Base-by-base conservation (phyloP, 1,284 basidiomycete genomes). In the Ceratobasidium sp. region DNA sequence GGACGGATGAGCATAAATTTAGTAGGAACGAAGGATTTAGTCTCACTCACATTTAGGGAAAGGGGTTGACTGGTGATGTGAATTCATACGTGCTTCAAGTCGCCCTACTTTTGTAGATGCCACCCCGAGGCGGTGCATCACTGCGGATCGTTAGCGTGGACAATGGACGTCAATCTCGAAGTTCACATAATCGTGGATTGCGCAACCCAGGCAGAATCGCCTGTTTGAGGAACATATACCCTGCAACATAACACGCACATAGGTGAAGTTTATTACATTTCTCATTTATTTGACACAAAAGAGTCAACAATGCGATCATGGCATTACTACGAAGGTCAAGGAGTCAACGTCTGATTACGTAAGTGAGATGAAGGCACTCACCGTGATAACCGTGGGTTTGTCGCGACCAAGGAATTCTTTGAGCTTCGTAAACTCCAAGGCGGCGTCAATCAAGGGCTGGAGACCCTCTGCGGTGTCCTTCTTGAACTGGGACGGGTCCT, bases 371-470 rank as follows among this genome's bases (percentile, higher is more conserved):
- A 66, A 41, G 50, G 30, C 28, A 84, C 89, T 84, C 79, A 94
- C 90, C 69, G 97, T 99, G 81, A 99, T 98, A 75, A 98, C 97
- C 66, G 95, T 97, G 44, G 97, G 97, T 86, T 96, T 87, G 72
- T 96, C 91, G 75, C 94, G 84, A 63, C 91, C 91, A 77, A 97
- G 87, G 83, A 90, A 94, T 82, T 95, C 87, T 82, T 92, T 89
- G 82, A 99, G 84, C 82, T 93, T 93, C 83, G 89, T 91, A 74
- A 94, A 85, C 78, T 88, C 85, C 73, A 99, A 83, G 35, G 98
- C 96, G 73, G 97, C 95, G 81, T 98, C 95, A 79, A 99, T 99
- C 76, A 99, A 85, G 18, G 95, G 95, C 85, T 95, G 91, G 78
- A 99, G 85, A 7, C 97, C 98, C 75, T 94, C 91, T 75, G 93